A percentile compares a stretch with the other conserved stretches of the same genome.
phyloP scores from a whole-genome alignment of 495 filamentous ascomycete species.

The Xylaria intraflava region DNA sequence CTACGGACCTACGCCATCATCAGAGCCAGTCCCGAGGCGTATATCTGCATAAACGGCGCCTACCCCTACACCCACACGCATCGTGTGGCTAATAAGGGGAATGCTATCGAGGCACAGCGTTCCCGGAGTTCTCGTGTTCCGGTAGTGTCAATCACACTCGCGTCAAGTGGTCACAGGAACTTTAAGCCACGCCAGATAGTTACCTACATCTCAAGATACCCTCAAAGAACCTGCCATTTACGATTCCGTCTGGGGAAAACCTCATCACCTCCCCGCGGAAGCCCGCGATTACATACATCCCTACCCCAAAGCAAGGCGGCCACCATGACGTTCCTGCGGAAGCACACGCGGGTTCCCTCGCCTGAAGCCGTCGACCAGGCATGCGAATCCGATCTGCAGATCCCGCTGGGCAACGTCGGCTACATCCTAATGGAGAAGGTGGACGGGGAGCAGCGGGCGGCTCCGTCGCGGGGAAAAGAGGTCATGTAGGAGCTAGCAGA shows the following conservation, averaged over 20 bases:
- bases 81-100: no score
- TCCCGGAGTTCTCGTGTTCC: no score
- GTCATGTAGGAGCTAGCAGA: slow-evolving; percentile 36
- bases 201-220: no score
- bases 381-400: slow-evolving; percentile 22
- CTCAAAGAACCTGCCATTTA: no score
- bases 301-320: slow-evolving; percentile 36
- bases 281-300: slow-evolving; percentile 20
- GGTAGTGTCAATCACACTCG: no score
- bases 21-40: no score
- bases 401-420: slow-evolving; percentile 23
- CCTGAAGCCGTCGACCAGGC: slow-evolving; percentile 17
- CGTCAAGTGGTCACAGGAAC: no score
- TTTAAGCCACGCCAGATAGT: no score
- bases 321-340: slow-evolving; percentile 30
- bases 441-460: slow-evolving; percentile 21
- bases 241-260: slow-evolving; percentile 17
- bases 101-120: no score
- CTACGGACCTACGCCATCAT: no score
- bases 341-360: slow-evolving; percentile 29
- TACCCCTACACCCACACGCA: no score
- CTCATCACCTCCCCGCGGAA: slow-evolving; percentile 6
- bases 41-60: no score
- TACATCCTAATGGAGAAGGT: slow-evolving; percentile 39
- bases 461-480: slow-evolving; percentile 24